These are phyloP conservation scores for Fimicolochytrium jonesii DNA, from an alignment of 192 early-diverging fungal genomes.

Conservation along the genomic window DNA sequence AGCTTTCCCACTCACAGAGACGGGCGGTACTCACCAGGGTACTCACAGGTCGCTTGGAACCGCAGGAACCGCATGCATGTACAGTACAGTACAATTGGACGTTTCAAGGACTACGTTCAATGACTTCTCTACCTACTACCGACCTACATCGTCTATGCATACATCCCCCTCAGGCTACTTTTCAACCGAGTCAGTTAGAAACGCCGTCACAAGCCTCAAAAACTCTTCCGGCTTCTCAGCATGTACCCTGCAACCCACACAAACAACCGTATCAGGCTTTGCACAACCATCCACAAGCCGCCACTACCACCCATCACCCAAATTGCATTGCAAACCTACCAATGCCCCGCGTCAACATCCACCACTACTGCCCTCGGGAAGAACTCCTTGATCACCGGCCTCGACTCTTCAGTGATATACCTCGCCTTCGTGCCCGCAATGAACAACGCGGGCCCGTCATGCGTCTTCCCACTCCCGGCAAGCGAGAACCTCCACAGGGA, in stretches of 20 bases:
- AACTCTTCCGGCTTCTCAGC: constrained; percentile 44
- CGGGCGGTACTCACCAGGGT: no score
- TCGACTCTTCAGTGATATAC: constrained; percentile 58
- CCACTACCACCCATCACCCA: no score
- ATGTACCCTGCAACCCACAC: constrained; percentile 32
- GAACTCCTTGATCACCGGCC: constrained; percentile 53
- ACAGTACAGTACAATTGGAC: no score
- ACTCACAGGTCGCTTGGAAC: no score
- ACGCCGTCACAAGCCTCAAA: constrained; percentile 20
- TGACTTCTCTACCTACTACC: no score
- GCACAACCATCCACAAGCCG: neutral
- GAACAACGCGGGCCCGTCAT: constrained; percentile 69
- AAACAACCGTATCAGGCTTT: neutral
- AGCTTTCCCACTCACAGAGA: no score
- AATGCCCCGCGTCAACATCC: constrained; percentile 83
- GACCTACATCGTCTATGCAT: no score
- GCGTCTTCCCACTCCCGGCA: constrained; percentile 35
- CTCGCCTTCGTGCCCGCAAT: constrained; percentile 68
- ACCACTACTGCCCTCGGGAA: constrained; percentile 70
- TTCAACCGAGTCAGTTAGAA: no score
- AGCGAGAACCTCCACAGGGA: constrained; percentile 37
- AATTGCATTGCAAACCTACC: no score
- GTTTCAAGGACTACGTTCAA: no score
- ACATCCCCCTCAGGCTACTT: no score
- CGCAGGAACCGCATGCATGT: no score